Conservation (phyloP, 208 protist species). For the Phytomonas sp. region DNA sequence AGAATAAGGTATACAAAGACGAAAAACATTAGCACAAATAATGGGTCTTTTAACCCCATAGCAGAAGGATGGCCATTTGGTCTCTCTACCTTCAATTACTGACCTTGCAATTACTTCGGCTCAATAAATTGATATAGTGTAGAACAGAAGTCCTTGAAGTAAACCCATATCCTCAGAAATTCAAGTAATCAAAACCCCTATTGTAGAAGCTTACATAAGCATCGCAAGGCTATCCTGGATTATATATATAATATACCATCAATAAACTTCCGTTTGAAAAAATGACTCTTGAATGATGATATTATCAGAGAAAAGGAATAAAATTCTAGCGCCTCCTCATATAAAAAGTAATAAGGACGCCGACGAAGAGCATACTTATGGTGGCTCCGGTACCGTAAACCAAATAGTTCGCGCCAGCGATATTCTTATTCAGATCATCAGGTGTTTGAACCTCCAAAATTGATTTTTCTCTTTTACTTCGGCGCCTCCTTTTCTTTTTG, state of each 20-base stretch:
- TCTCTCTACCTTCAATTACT: not conserved
- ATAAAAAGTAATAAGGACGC: not conserved
- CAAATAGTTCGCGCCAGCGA: not conserved
- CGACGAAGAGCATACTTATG: not conserved
- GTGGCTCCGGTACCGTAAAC: not conserved
- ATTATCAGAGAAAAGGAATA: not conserved
- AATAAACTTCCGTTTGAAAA: not conserved
- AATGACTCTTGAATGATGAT: not conserved
- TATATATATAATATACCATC: not conserved
- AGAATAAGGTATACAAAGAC: not conserved
- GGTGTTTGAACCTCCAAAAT: not conserved
- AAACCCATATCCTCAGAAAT: not conserved
- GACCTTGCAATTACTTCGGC: not conserved
- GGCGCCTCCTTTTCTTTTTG: not conserved
- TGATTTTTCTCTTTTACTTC: not conserved
- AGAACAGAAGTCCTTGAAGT: not conserved
- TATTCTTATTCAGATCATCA: not conserved
- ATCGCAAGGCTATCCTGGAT: not conserved
- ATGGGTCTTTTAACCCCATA: not conserved
- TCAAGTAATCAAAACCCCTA: not conserved
- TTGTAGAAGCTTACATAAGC: not conserved
- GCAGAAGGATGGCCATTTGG: not conserved
- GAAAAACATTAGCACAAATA: constrained; percentile 12
- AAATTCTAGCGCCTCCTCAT: not conserved
- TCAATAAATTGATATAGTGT: not conserved